These are phyloP conservation scores for Xerocomellus amylosporus DNA, from an alignment of 768 basidiomycete genomes.

Conservation along the genomic window DNA sequence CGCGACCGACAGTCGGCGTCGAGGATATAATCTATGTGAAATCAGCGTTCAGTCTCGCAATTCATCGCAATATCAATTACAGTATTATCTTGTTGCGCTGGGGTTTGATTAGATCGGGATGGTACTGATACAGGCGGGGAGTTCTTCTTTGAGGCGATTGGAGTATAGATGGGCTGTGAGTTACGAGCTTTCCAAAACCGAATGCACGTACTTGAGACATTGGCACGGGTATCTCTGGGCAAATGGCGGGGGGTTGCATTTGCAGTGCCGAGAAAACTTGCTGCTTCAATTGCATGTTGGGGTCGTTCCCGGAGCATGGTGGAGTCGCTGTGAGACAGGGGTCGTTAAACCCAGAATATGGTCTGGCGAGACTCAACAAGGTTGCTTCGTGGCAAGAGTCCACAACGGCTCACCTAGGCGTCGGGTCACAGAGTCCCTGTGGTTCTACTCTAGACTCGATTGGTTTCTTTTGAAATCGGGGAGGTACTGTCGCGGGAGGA, in stretches of 20 bases:
- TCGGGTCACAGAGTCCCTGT: not conserved
- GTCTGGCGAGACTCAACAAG: conserved; percentile 4
- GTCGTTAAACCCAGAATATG: not conserved
- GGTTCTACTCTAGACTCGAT: not conserved
- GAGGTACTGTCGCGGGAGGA: not conserved
- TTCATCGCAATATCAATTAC: not conserved
- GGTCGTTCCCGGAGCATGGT: not conserved
- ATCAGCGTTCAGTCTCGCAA: not conserved
- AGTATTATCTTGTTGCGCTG: not conserved
- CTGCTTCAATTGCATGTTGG: conserved; percentile 6
- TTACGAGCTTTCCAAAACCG: not conserved
- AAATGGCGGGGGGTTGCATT: not conserved
- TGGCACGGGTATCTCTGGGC: not conserved
- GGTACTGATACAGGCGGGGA: not conserved
- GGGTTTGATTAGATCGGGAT: not conserved
- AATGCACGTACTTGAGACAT: conserved; percentile 3
- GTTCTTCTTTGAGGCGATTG: not conserved
- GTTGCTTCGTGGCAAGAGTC: not conserved
- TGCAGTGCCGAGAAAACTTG: not conserved
- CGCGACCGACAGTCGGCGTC: not conserved
- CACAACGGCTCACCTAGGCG: conserved; percentile 4
- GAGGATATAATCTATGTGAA: conserved; percentile 1
- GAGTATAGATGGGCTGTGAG: conserved; percentile 7
- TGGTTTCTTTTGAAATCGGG: conserved; percentile 7
- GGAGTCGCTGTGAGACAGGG: not conserved